These are phyloP conservation scores for Crithidia sp. DNA, from an alignment of 208 protist genomes.

Conservation along the genomic window DNA sequence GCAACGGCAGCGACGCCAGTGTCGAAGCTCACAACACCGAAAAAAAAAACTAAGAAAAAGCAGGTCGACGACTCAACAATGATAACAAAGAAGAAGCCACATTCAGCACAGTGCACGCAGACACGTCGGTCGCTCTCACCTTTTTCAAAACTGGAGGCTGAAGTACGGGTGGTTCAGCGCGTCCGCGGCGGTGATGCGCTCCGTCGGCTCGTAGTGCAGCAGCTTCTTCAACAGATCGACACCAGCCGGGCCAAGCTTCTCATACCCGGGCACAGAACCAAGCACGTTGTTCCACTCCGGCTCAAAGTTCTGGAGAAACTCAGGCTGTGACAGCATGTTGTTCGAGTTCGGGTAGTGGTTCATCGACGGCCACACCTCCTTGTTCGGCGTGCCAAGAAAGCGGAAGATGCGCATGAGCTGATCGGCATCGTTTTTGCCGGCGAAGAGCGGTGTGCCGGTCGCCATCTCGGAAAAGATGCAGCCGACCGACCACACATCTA, in stretches of 20 bases:
- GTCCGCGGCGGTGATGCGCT: slow-evolving; percentile 78
- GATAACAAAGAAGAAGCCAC: too few species aligned
- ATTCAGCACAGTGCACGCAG: too few species aligned
- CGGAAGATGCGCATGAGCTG: slow-evolving; percentile 96
- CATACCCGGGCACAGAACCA: slow-evolving; percentile 42
- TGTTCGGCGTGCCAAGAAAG: slow-evolving; percentile 94
- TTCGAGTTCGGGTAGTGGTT: slow-evolving; percentile 82
- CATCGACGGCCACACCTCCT: slow-evolving; percentile 92
- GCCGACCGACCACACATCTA: slow-evolving; percentile 95
- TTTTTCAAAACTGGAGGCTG: slow-evolving; percentile 53
- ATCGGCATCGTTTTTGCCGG: slow-evolving; percentile 95
- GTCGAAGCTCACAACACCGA: too few species aligned
- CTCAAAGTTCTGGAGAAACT: slow-evolving; percentile 66
- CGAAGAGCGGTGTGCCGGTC: slow-evolving; percentile 94
- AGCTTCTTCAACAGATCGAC: slow-evolving; percentile 71
- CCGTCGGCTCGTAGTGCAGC: slow-evolving; percentile 74
- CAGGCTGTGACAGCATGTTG: slow-evolving; percentile 75
- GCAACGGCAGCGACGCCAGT: too few species aligned
- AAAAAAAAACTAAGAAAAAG: too few species aligned
- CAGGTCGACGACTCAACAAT: too few species aligned
- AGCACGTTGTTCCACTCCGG: slow-evolving; percentile 64
- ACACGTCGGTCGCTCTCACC: neutral
- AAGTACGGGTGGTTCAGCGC: slow-evolving; percentile 91
- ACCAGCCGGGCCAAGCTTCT: slow-evolving; percentile 68
- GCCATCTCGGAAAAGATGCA: slow-evolving; percentile 96